These are phyloP conservation scores for Neurospora sublineolata DNA, from an alignment of 495 filamentous ascomycete species.

Conservation along the genomic window DNA sequence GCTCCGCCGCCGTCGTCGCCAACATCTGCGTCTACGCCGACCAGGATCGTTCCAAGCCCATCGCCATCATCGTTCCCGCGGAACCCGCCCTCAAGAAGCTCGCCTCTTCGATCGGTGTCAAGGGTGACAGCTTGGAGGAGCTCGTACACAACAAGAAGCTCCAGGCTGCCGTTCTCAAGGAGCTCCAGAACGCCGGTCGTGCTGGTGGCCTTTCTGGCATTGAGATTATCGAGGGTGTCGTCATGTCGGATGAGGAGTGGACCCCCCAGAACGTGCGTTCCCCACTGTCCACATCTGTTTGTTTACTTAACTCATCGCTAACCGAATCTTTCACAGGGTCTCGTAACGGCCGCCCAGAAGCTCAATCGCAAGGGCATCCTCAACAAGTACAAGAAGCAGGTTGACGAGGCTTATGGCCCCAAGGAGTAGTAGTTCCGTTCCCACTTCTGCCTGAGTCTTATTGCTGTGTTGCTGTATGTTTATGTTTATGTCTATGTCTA, in stretches of 20 bases:
- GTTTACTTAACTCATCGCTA: slow-evolving; percentile 10
- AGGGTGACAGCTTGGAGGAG: slow-evolving; percentile 60
- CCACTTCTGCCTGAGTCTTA: neutral
- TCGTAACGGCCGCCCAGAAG: slow-evolving; percentile 68
- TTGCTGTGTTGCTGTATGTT: neutral
- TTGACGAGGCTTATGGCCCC: slow-evolving; percentile 45
- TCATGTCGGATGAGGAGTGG: slow-evolving; percentile 94
- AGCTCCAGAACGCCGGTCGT: slow-evolving; percentile 66
- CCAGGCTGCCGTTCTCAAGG: slow-evolving; percentile 63
- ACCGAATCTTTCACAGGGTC: slow-evolving; percentile 32
- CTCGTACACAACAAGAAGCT: slow-evolving; percentile 79
- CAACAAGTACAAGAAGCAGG: slow-evolving; percentile 53
- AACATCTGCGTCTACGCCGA: slow-evolving; percentile 96
- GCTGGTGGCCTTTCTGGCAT: slow-evolving; percentile 69
- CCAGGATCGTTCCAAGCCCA: slow-evolving; percentile 64
- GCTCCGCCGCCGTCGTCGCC: slow-evolving; percentile 67
- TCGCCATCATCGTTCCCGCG: slow-evolving; percentile 88
- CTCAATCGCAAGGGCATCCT: slow-evolving; percentile 59
- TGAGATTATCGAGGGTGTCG: slow-evolving; percentile 87
- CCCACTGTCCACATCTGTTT: neutral
- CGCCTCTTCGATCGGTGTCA: slow-evolving; percentile 57
- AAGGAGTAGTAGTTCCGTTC: slow-evolving; percentile 7
- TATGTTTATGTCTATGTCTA: neutral
- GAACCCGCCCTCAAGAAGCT: slow-evolving; percentile 79
- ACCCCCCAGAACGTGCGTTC: slow-evolving; percentile 84